Evolutionary conservation across 2,329 filamentous ascomycete species (phyloP).

Genomic region (Stylonectria norvegica): DNA sequence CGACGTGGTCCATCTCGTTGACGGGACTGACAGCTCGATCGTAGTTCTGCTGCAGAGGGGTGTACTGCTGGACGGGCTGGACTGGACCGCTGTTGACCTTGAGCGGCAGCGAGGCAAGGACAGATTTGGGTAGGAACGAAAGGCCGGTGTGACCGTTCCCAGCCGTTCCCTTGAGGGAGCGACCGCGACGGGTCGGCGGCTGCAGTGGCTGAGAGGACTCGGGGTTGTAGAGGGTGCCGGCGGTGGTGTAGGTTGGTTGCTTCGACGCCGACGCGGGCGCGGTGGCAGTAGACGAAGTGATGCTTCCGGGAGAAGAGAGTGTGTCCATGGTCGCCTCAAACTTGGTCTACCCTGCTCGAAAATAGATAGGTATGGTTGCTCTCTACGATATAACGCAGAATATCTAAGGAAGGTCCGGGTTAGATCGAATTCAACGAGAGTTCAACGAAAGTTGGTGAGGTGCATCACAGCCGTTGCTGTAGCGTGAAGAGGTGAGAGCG

Average conservation of each 20-base stretch:
- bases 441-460: too few relatives aligned
- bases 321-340: slow-evolving; percentile 31
- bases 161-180: slow-evolving; percentile 41
- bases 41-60: slow-evolving; percentile 52
- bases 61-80: slow-evolving; percentile 39
- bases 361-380: slow-evolving; percentile 14
- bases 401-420: slow-evolving; percentile 30
- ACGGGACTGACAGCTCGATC: slow-evolving; percentile 48
- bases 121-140: slow-evolving; percentile 35
- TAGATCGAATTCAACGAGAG: too few relatives aligned
- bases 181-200: slow-evolving; percentile 49
- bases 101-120: slow-evolving; percentile 36
- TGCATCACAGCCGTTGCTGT: slow-evolving; percentile 7
- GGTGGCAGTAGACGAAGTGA: slow-evolving; percentile 20
- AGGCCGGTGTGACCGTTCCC: slow-evolving; percentile 30
- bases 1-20: slow-evolving; percentile 23
- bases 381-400: slow-evolving; percentile 10
- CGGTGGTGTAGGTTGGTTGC: slow-evolving; percentile 51
- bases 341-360: slow-evolving; percentile 17
- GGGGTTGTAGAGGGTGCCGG: slow-evolving; percentile 54
- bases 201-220: slow-evolving; percentile 45
- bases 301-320: slow-evolving; percentile 24
- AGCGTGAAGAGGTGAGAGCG: slow-evolving; percentile 6
- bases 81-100: slow-evolving; percentile 17
- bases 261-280: slow-evolving; percentile 24